Evolutionary conservation across 2,329 filamentous ascomycete species (phyloP).

Genomic region (Penicillium sp.): DNA sequence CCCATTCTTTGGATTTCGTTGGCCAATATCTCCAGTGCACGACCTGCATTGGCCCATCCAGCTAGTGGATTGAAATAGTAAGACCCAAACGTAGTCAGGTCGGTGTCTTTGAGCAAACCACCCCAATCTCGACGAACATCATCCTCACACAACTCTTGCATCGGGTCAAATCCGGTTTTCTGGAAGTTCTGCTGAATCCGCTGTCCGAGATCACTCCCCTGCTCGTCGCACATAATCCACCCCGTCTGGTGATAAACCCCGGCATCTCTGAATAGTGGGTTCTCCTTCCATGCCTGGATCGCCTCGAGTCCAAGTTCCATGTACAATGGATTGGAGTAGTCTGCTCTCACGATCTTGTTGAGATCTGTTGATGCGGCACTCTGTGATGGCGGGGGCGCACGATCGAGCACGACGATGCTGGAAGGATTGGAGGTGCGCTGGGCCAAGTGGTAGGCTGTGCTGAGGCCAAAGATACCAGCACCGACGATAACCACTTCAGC

Average conservation of each 20-base stretch:
- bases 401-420: slow-evolving; percentile 12
- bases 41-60: slow-evolving; percentile 58
- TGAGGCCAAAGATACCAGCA: slow-evolving; percentile 15
- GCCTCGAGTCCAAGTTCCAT: slow-evolving; percentile 14
- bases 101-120: slow-evolving; percentile 43
- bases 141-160: slow-evolving; percentile 50
- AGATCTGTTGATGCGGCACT: slow-evolving; percentile 28
- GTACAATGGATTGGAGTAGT: slow-evolving; percentile 28
- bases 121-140: slow-evolving; percentile 47
- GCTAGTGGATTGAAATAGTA: slow-evolving; percentile 57
- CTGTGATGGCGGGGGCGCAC: slow-evolving; percentile 14
- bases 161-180: slow-evolving; percentile 46
- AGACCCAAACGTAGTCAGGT: slow-evolving; percentile 43
- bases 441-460: slow-evolving; percentile 17
- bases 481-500: too few relatives aligned
- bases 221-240: slow-evolving; percentile 46
- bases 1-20: slow-evolving; percentile 46
- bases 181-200: slow-evolving; percentile 61
- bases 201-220: slow-evolving; percentile 51
- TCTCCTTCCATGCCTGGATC: neutral
- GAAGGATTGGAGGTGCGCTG: slow-evolving; percentile 8
- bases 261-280: neutral
- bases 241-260: neutral
- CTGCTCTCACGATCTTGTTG: slow-evolving; percentile 26
- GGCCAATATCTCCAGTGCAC: slow-evolving; percentile 51